A percentile compares a stretch with the other conserved stretches of the same genome.
phyloP scores from a whole-genome alignment of 2,329 filamentous ascomycete species.

The Xylariaceae sp. region DNA sequence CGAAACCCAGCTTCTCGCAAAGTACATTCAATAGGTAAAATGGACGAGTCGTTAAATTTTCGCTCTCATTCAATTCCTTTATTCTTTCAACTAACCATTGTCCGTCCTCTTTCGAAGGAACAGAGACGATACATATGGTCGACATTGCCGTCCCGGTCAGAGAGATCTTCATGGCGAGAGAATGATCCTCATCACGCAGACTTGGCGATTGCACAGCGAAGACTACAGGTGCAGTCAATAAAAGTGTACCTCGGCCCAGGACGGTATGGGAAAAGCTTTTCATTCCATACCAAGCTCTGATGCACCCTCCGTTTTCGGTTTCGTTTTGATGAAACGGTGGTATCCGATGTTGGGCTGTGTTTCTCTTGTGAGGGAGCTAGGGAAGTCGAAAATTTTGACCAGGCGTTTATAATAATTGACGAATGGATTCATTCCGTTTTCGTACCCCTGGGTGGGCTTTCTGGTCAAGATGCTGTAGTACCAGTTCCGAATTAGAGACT shows the following conservation, averaged over 20 bases:
- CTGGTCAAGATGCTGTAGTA: constrained; percentile 4
- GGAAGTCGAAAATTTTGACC: background rate
- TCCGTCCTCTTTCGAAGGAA: background rate
- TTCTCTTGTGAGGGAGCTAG: background rate
- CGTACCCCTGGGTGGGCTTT: background rate
- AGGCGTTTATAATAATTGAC: constrained; percentile 2
- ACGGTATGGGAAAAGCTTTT: constrained; percentile 1
- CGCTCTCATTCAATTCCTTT: background rate
- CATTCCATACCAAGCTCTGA: constrained; percentile 6
- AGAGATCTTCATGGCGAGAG: constrained; percentile 4
- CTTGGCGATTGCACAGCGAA: constrained; percentile 7
- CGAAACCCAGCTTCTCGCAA: constrained; percentile 3
- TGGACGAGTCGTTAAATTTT: constrained; percentile 2
- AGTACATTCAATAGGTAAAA: constrained; percentile 7
- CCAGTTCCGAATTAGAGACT: constrained; percentile 1
- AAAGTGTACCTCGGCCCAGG: background rate
- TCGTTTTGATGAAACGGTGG: constrained; percentile 5
- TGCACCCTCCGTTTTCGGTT: background rate
- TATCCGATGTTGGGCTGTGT: constrained; percentile 1
- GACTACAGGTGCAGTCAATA: constrained; percentile 6
- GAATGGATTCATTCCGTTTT: background rate
- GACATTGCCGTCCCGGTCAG: constrained; percentile 4
- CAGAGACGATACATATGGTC: constrained; percentile 10
- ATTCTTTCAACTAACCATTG: background rate
- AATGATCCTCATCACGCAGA: constrained; percentile 1